Base-by-base conservation (phyloP, 306 rosid species). In the Cercis canadensis region DNA sequence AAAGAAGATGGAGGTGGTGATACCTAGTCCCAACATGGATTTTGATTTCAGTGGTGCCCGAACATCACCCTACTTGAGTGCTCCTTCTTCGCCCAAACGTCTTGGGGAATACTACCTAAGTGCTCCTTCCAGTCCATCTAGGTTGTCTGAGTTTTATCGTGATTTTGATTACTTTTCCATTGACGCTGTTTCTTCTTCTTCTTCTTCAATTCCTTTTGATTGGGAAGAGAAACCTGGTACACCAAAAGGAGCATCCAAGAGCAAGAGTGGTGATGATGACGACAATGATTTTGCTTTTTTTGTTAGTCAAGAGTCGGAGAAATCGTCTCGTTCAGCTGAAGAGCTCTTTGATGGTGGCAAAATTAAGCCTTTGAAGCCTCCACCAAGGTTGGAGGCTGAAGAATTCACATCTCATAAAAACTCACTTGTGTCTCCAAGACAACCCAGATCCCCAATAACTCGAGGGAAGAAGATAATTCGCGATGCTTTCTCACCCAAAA, bases 281-380 rank as follows among this genome's bases (percentile, higher is more conserved):
- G 88, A 58, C 1, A 74, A 51, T 0, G 88, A 73, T 49, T 94
- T 94, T 41, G 96, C 90, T 0, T 94, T 94, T 50, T 86, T 33
- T 37, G 79, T 94, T 7, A 29, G 73, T 8, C 65, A 54, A 36
- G 85, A 87, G 34, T 51, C 80, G 1, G 76, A 81, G 4, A 67
- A 78, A 33, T 24, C 70, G 6, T 79, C 95, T 32, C 91, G 87
- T 36, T 87, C 96, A 3, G 99, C 97, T 0, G 99, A 86, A 4
- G 97, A 90, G 75, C 95, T 94, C 11, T 90, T 94, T 51, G 83
- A 89, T 31, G 88, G 80, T 11, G 96, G 99, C 0, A 84, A 63
- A 52, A 87, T 94, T 69, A 75, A 84, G 41, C 91, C 95, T 50
- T 11, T 84, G 10, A 71, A 65, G 61, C 70, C 87, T 8, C 75